Base-by-base conservation (phyloP, 2,329 filamentous ascomycete species). In the Talaromyces sp. region DNA sequence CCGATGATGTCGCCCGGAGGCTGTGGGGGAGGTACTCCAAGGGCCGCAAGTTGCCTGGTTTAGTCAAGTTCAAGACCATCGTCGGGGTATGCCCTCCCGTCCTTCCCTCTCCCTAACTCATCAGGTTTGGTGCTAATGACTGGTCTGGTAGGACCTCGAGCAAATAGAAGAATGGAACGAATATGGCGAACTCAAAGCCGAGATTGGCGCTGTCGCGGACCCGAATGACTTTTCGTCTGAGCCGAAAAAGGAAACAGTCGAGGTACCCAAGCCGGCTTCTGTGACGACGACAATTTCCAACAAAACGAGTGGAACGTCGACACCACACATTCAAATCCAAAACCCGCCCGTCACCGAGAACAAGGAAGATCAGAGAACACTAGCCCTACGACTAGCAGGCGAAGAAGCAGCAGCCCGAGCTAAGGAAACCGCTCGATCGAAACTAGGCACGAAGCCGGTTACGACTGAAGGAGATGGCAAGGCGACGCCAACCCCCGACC, bases 111-210 rank as follows among this genome's bases (percentile, higher is more conserved):
- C 24, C 2, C 14, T n/a, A 2, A n/a, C 8, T 47, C n/a, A 45
- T 19, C 9, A 6, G 43, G 11, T 22, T 60, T 54, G 10, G 47
- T 65, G 43, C 8, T 16, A 52, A 31, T 63, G 43, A 62, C 39
- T 19, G 27, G 19, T 37, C 24, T 37, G 6, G 60, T 69, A 97
- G 93, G 95, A 97, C 76, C 85, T 97, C 59, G 90, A 94, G 69
- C 90, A 98, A 78, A 88, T 98, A 68, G 95, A 99, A 80, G 95
- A 99, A 76, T 98, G 94, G 95, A 99, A 99, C 82, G 95, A 99
- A 78, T 97, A 96, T 79, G 93, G 93, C 79, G 94, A 98, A 80
- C 86, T 99, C 67, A 92, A 93, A 78, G 87, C 94, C 79, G 90
- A 94, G 72, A 87, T 98, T 71, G 83, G 83, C 50, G 79, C 72